Base-by-base conservation (phyloP, 2,329 filamentous ascomycete genomes). In the Ophiostoma novo-ulmi region DNA sequence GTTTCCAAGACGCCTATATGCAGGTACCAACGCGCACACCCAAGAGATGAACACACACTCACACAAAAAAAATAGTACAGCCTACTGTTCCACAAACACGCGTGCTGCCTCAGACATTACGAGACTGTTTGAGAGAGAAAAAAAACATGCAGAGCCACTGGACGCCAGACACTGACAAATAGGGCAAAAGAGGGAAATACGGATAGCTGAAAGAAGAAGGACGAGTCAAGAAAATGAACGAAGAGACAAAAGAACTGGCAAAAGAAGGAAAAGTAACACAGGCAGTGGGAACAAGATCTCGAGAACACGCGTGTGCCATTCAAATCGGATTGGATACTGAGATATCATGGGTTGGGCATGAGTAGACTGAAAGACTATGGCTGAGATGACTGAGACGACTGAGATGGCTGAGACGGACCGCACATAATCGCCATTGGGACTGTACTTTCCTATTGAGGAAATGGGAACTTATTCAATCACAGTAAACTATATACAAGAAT, bases 81-180 rank as follows among this genome's bases (percentile, higher is more conserved):
- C 11, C 26, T 7, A 26, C 58, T 63, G 58, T 63, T 3, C 26
- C 58, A 63, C 58, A 26, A 11, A 58, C 52, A 58, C 58, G 26
- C 58, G 58, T 35, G 58, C 13, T 31, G 58, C 58, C 58, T 63
- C 26, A 63, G 58, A 63, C 58, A 63, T 63, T 63, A 26, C 5
- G 8, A 63, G 58, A 35, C 58, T 63, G 58, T 63, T 63, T 63
- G 58, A 63, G 26, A 55, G 52, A 61, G 26, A 36, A 35, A 63
- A 14, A 63, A 14, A 35, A 58, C 52, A 26, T 8, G 22, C 22
- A 22, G 52, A 58, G 44, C 44, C 44, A 48, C 44, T n/a, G 44
- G 17, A 48, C 17, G 17, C 44, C 44, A 48, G 44, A 48, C 44
- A 48, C 44, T 48, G 44, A 20, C 44, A 17, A 58, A 26, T 10